Conservation (phyloP, 441 rosid genomes). For the Gossypium davidsonii region DNA sequence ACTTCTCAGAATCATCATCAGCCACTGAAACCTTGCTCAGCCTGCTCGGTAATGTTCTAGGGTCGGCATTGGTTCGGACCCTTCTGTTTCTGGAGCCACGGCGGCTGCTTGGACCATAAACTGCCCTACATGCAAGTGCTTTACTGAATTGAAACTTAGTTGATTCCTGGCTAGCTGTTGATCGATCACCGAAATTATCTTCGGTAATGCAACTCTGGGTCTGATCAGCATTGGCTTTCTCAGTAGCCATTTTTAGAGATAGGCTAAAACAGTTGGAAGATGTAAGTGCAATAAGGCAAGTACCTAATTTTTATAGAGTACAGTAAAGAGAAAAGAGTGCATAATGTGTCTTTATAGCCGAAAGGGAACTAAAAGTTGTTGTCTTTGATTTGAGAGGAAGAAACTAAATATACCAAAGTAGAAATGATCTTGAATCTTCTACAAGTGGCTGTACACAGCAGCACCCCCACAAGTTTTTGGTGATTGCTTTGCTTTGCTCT, state of each 20-base stretch:
- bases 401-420: constrained; percentile 16
- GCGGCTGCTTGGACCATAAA: constrained; percentile 35
- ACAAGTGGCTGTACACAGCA: background rate
- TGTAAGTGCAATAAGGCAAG: constrained; percentile 2
- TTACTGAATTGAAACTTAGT: constrained; percentile 30
- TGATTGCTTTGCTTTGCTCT: background rate
- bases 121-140: constrained; percentile 52
- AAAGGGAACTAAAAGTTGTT: constrained; percentile 14
- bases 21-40: constrained; percentile 49
- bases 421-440: background rate
- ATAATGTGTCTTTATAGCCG: constrained; percentile 3
- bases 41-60: constrained; percentile 38
- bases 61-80: constrained; percentile 24
- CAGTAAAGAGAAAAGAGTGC: background rate
- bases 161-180: constrained; percentile 8
- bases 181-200: constrained; percentile 10
- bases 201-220: constrained; percentile 10
- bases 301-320: constrained; percentile 12
- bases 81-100: constrained; percentile 28
- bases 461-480: background rate
- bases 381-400: constrained; percentile 22
- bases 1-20: constrained; percentile 13
- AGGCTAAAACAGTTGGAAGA: background rate
- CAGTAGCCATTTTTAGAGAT: constrained; percentile 30
- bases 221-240: constrained; percentile 21